Conservation (phyloP, 2,329 filamentous ascomycete genomes). For the Epichloe baconii region DNA sequence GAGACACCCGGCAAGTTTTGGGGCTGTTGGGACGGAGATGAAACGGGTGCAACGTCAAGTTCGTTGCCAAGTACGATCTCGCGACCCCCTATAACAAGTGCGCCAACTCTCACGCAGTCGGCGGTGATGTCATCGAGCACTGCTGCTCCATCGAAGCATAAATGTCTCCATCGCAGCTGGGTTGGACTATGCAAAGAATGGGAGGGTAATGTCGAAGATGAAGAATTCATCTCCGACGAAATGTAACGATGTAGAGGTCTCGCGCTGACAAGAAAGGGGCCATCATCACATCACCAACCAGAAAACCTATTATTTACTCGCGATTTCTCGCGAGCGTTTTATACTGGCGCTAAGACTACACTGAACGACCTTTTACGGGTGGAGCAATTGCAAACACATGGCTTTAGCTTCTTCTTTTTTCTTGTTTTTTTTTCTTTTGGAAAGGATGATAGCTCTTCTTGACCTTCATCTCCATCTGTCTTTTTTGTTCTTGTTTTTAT, state of each 20-base stretch:
- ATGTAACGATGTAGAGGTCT: constrained; percentile 11
- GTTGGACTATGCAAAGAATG: constrained; percentile 29
- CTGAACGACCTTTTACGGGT: too few relatives aligned
- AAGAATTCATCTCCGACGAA: constrained; percentile 18
- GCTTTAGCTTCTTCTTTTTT: too few relatives aligned
- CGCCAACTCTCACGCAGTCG: constrained; percentile 17
- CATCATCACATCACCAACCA: too few relatives aligned
- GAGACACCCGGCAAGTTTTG: constrained; percentile 41
- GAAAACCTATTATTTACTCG: too few relatives aligned
- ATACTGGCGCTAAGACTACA: too few relatives aligned
- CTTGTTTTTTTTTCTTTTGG: too few relatives aligned
- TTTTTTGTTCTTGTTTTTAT: neutral
- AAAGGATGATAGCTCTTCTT: too few relatives aligned
- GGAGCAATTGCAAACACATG: too few relatives aligned
- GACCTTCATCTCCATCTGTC: neutral
- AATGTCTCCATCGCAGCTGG: constrained; percentile 27
- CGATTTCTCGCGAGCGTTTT: too few relatives aligned
- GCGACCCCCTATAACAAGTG: constrained; percentile 16
- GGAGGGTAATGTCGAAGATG: constrained; percentile 12
- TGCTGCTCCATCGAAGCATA: constrained; percentile 13
- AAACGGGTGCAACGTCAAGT: constrained; percentile 13
- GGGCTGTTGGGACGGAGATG: constrained; percentile 36
- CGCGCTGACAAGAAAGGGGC: too few relatives aligned
- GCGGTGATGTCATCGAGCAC: constrained; percentile 15
- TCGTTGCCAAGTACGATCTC: neutral